phyloP scores from a whole-genome alignment of 202 grass and related monocot species.

The Musa balbisiana region DNA sequence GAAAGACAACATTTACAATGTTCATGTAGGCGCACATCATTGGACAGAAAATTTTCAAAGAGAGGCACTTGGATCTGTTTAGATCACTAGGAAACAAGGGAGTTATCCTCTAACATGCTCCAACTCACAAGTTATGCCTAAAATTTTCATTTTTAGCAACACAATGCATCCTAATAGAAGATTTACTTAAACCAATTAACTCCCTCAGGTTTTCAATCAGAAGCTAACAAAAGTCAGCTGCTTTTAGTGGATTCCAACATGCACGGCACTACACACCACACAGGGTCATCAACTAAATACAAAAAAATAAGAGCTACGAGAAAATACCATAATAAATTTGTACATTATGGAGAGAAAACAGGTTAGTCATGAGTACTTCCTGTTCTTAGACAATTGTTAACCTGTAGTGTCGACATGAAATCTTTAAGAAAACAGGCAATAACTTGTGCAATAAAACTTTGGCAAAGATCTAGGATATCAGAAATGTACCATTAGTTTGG shows the following conservation, averaged over 20 bases:
- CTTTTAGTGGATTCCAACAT: neutral
- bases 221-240: neutral
- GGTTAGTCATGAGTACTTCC: neutral
- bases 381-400: neutral
- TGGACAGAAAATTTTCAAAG: no score
- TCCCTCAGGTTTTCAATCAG: neutral
- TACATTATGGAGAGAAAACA: neutral
- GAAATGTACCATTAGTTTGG: constrained; percentile 73
- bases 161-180: neutral
- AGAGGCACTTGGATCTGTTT: neutral
- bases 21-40: neutral
- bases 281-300: neutral
- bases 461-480: neutral
- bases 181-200: neutral
- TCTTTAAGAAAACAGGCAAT: neutral
- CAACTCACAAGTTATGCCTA: no score
- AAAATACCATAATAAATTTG: no score
- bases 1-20: neutral
- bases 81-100: neutral
- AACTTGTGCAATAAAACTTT: neutral
- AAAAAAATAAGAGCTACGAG: no score
- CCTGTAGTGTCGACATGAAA: neutral
- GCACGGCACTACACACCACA: neutral
- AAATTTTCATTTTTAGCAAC: no score
- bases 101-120: neutral